These are phyloP conservation scores for Medicago ruthenica DNA, from an alignment of 306 rosid genomes.

Conservation along the genomic window DNA sequence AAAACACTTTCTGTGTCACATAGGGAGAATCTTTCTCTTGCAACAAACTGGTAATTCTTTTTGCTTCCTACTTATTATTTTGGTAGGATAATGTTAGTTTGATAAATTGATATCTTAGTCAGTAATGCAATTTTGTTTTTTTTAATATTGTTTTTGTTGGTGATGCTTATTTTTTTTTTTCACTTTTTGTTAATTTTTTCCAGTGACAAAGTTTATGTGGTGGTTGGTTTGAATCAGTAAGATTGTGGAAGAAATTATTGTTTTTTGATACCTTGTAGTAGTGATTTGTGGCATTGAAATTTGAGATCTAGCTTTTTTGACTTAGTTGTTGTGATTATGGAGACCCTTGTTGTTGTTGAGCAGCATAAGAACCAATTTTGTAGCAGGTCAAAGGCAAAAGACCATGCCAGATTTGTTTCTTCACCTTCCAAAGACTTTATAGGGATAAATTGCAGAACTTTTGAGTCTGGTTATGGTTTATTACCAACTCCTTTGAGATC, in stretches of 20 bases:
- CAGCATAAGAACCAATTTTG: constrained; percentile 75
- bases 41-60: constrained; percentile 52
- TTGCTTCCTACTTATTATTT: constrained; percentile 1
- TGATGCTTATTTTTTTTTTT: not conserved
- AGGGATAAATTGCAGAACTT: constrained; percentile 79
- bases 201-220: constrained; percentile 37
- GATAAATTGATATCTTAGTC: not conserved
- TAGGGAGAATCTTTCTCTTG: constrained; percentile 13
- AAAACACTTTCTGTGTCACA: constrained; percentile 16
- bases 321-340: constrained; percentile 56
- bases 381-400: constrained; percentile 52
- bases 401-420: constrained; percentile 54
- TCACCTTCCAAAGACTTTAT: constrained; percentile 55
- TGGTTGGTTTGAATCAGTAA: constrained; percentile 36
- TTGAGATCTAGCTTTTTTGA: constrained; percentile 1
- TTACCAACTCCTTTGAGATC: constrained; percentile 68
- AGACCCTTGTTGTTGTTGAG: constrained; percentile 75
- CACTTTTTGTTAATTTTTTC: not conserved
- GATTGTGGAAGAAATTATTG: constrained; percentile 44
- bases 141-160: not conserved
- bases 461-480: constrained; percentile 68
- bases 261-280: no score
- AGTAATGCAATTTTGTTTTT: not conserved
- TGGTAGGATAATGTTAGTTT: not conserved
- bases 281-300: not conserved